Percentiles rank a stretch among this genome's conserved stretches.
Evolutionary conservation across 2,329 filamentous ascomycete genomes (phyloP).

Genomic region (Fusarium floridanum): DNA sequence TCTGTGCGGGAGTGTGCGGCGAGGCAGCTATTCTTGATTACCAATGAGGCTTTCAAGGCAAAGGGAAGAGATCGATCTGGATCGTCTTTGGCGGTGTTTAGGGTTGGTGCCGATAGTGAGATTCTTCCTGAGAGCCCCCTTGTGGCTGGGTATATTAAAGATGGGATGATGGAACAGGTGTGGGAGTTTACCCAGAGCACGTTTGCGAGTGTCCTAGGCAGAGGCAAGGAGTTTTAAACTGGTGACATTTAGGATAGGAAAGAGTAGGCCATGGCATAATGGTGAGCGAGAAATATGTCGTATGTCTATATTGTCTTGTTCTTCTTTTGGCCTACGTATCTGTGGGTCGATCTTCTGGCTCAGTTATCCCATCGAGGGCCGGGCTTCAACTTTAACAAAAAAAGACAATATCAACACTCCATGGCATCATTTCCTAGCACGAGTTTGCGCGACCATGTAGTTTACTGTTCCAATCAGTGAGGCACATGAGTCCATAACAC

Average conservation of each 20-base stretch:
- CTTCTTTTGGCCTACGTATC: too few relatives aligned
- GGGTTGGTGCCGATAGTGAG: not conserved
- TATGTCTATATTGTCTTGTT: too few relatives aligned
- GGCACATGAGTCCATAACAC: too few relatives aligned
- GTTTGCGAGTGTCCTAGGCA: not conserved
- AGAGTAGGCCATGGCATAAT: too few relatives aligned
- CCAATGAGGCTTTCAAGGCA: not conserved
- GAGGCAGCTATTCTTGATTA: not conserved
- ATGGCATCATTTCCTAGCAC: too few relatives aligned
- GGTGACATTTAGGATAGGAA: not conserved
- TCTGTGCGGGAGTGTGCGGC: not conserved
- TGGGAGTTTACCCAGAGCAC: not conserved
- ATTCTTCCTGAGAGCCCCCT: not conserved
- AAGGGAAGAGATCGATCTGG: not conserved
- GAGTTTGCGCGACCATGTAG: too few relatives aligned
- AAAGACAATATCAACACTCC: too few relatives aligned
- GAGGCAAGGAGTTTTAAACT: not conserved
- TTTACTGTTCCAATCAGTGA: too few relatives aligned
- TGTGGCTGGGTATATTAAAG: not conserved
- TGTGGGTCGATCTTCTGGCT: too few relatives aligned
- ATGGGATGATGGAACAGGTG: not conserved
- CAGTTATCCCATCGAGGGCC: too few relatives aligned
- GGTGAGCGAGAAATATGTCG: too few relatives aligned
- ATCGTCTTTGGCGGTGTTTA: not conserved
- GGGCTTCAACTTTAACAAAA: too few relatives aligned